Evolutionary conservation across 2,329 filamentous ascomycete genomes (phyloP).

Genomic region (Lecanoromycetidae sp.): DNA sequence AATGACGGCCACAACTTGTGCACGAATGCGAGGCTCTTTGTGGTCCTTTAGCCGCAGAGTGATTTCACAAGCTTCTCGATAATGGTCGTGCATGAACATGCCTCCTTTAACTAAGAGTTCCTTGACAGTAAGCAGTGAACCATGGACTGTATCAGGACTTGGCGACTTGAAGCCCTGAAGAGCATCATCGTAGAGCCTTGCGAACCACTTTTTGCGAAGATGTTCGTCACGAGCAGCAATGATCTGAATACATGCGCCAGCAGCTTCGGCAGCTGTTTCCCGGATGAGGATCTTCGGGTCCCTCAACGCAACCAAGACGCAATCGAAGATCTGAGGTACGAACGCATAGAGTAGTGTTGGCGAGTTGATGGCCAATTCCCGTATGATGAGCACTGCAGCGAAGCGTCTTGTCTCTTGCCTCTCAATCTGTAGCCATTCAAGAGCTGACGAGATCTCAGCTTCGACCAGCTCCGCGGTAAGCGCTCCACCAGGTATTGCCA

Average conservation of each 20-base stretch:
- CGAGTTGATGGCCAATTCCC: slow-evolving; percentile 82
- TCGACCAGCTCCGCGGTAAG: slow-evolving; percentile 93
- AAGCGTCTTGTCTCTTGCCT: slow-evolving; percentile 87
- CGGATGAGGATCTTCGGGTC: slow-evolving; percentile 86
- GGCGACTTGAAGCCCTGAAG: slow-evolving; percentile 65
- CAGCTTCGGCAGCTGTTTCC: slow-evolving; percentile 80
- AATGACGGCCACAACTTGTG: slow-evolving; percentile 81
- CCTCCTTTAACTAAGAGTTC: slow-evolving; percentile 88
- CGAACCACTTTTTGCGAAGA: slow-evolving; percentile 78
- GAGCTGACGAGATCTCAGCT: slow-evolving; percentile 86
- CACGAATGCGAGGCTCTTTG: slow-evolving; percentile 72
- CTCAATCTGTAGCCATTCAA: slow-evolving; percentile 95
- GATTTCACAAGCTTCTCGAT: slow-evolving; percentile 83
- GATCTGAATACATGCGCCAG: slow-evolving; percentile 91
- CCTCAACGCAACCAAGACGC: slow-evolving; percentile 88
- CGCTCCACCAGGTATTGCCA: slow-evolving; percentile 85
- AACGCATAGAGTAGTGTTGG: slow-evolving; percentile 93
- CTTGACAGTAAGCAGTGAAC: slow-evolving; percentile 83
- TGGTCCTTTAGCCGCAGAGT: slow-evolving; percentile 89
- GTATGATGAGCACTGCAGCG: slow-evolving; percentile 78
- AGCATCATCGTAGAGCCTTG: slow-evolving; percentile 79
- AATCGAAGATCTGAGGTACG: slow-evolving; percentile 86
- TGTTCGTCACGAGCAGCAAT: slow-evolving; percentile 84
- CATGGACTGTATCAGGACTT: slow-evolving; percentile 80
- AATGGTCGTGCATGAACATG: slow-evolving; percentile 98